phyloP scores from a whole-genome alignment of 805 yeast species.

The Teunomyces pallodes region DNA sequence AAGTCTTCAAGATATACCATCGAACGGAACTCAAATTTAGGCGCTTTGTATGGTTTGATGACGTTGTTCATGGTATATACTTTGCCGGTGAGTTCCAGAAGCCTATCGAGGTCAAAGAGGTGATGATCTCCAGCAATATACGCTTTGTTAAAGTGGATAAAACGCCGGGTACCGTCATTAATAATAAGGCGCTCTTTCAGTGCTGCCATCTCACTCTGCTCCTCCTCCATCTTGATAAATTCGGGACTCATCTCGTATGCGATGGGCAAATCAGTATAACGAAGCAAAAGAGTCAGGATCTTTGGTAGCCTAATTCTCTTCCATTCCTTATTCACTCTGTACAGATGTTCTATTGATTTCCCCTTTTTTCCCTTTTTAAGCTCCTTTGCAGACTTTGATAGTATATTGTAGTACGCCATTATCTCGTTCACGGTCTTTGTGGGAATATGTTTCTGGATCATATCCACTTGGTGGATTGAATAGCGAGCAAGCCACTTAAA shows the following conservation, averaged over 20 bases:
- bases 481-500: constrained; percentile 48
- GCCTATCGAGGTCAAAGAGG: neutral
- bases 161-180: constrained; percentile 7
- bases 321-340: constrained; percentile 6
- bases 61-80: neutral
- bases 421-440: constrained; percentile 46
- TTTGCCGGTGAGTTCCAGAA: neutral
- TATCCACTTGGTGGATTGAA: constrained; percentile 47
- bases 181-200: constrained; percentile 15
- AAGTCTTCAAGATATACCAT: constrained; percentile 11
- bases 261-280: constrained; percentile 48
- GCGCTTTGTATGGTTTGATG: neutral
- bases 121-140: neutral
- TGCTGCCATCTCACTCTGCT: constrained; percentile 25
- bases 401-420: constrained; percentile 39
- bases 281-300: constrained; percentile 19
- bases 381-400: constrained; percentile 26
- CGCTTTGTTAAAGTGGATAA: neutral
- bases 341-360: constrained; percentile 2
- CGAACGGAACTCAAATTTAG: constrained; percentile 5
- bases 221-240: constrained; percentile 45
- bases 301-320: constrained; percentile 8
- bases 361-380: neutral
- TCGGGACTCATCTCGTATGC: constrained; percentile 50
- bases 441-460: constrained; percentile 36